Conservation (phyloP, 78 protist genomes). For the Andalucia godoyi region DNA sequence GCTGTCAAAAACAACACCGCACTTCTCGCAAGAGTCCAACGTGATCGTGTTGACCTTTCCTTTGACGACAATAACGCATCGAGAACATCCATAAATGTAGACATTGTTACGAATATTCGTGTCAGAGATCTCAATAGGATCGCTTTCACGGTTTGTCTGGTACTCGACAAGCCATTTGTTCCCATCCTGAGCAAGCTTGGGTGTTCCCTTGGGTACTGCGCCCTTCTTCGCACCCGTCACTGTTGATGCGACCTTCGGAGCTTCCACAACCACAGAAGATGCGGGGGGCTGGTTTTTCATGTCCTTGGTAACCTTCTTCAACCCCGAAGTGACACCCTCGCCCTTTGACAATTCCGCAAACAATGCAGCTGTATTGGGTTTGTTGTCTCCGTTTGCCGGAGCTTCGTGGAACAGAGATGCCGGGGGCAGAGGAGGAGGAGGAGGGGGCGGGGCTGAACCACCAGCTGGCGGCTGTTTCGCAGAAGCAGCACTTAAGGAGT, state of each 20-base stretch:
- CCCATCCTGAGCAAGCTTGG: slow-evolving; percentile 35
- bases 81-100: slow-evolving; percentile 53
- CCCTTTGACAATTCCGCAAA: slow-evolving; percentile 33
- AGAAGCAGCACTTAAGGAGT: neutral
- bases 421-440: neutral
- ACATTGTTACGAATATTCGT: slow-evolving; percentile 31
- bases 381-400: neutral
- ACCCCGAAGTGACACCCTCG: slow-evolving; percentile 44
- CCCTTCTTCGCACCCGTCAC: slow-evolving; percentile 15
- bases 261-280: neutral
- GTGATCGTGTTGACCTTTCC: slow-evolving; percentile 76
- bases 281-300: slow-evolving; percentile 24
- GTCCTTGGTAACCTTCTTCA: slow-evolving; percentile 64
- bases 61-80: slow-evolving; percentile 40
- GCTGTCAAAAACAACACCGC: slow-evolving; percentile 61
- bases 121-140: slow-evolving; percentile 32
- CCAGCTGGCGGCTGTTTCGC: neutral
- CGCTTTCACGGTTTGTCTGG: slow-evolving; percentile 35
- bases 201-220: slow-evolving; percentile 6
- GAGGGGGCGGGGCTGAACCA: slow-evolving; percentile 1
- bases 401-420: neutral
- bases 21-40: slow-evolving; percentile 67
- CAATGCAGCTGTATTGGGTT: neutral
- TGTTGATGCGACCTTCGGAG: slow-evolving; percentile 4
- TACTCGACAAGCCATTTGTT: slow-evolving; percentile 75